Evolutionary conservation across 169 alveolate species (phyloP).

Genomic region (Babesia microti): DNA sequence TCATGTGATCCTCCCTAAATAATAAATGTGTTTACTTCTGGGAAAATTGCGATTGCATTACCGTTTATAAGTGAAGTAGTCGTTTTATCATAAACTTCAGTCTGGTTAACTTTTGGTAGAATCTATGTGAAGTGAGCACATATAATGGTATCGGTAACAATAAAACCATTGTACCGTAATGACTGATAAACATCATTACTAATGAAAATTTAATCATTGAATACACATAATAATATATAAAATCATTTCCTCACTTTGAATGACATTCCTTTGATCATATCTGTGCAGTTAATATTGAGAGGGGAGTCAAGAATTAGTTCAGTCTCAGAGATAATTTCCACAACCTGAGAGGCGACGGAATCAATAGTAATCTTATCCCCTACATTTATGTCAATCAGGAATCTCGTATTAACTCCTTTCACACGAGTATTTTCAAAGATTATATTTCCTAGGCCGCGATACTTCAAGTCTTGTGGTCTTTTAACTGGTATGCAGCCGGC

Average conservation of each 20-base stretch:
- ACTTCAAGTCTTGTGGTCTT: slow-evolving; percentile 74
- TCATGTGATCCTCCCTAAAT: slow-evolving; percentile 88
- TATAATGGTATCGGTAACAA: too few relatives aligned
- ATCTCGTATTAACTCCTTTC: slow-evolving; percentile 68
- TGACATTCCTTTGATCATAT: slow-evolving; percentile 44
- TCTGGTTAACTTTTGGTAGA: slow-evolving; percentile 81
- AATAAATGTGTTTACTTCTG: slow-evolving; percentile 54
- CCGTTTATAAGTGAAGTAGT: slow-evolving; percentile 72
- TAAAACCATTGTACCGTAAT: too few relatives aligned
- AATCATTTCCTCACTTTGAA: slow-evolving; percentile 30
- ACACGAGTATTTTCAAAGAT: slow-evolving; percentile 53
- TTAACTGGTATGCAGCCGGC: slow-evolving; percentile 79
- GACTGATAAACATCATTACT: too few relatives aligned
- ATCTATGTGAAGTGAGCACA: slow-evolving; percentile 18
- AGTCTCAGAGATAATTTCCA: slow-evolving; percentile 71
- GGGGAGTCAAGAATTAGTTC: slow-evolving; percentile 61
- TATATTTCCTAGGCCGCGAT: slow-evolving; percentile 68
- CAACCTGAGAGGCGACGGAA: slow-evolving; percentile 54
- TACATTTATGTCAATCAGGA: slow-evolving; percentile 64
- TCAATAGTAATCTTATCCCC: slow-evolving; percentile 70
- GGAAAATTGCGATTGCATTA: slow-evolving; percentile 83
- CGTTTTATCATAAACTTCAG: slow-evolving; percentile 77
- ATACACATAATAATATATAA: background rate
- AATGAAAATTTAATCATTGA: too few relatives aligned
- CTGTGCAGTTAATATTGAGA: slow-evolving; percentile 46